These are phyloP conservation scores for Forsythia suspensa DNA, from an alignment of 257 asterid species.

Conservation along the genomic window DNA sequence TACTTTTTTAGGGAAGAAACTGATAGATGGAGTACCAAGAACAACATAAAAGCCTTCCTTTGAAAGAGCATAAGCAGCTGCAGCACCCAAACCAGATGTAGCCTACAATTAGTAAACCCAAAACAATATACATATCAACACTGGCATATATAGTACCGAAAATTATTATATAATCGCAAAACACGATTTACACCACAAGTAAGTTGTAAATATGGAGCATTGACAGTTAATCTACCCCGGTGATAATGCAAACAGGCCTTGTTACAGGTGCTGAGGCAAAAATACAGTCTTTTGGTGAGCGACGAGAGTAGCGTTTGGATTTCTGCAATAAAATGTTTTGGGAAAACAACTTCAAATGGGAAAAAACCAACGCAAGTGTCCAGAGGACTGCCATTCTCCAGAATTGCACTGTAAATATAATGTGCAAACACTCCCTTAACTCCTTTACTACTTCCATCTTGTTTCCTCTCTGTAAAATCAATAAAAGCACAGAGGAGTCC, in stretches of 20 bases:
- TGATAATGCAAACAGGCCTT: slow-evolving; percentile 74
- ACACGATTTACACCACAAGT: background rate
- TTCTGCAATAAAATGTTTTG: slow-evolving; percentile 26
- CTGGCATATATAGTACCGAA: background rate
- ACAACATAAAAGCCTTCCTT: too few relatives aligned
- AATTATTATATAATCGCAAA: slow-evolving; percentile 1
- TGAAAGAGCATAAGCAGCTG: too few relatives aligned
- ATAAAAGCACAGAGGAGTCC: background rate
- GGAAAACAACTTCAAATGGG: too few relatives aligned
- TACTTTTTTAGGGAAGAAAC: background rate
- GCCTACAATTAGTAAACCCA: slow-evolving; percentile 49
- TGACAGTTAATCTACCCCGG: slow-evolving; percentile 58
- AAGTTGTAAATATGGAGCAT: background rate
- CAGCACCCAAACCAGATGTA: too few relatives aligned
- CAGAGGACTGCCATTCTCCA: too few relatives aligned
- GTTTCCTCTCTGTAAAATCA: background rate
- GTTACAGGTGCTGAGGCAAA: too few relatives aligned
- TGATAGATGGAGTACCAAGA: too few relatives aligned
- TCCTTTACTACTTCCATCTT: slow-evolving; percentile 34
- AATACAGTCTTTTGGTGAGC: slow-evolving; percentile 24
- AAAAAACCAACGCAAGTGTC: too few relatives aligned
- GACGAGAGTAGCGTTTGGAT: slow-evolving; percentile 30
- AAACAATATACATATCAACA: slow-evolving; percentile 11
- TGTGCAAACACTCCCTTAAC: slow-evolving; percentile 34
- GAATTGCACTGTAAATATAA: too few relatives aligned